Evolutionary conservation across 768 basidiomycete genomes (phyloP).

Genomic region (Gymnopilus junonius): DNA sequence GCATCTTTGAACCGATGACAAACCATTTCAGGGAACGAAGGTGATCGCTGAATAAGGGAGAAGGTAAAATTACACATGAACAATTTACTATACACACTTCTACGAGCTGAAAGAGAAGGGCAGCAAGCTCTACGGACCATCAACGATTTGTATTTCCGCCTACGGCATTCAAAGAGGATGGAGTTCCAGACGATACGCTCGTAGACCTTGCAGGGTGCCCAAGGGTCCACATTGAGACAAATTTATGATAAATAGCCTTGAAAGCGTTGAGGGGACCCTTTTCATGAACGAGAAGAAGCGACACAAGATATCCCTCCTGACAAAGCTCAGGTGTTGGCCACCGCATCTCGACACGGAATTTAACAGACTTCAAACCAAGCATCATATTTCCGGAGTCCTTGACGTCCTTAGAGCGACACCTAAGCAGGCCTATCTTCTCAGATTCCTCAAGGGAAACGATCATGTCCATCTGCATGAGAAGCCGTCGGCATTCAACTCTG

Average conservation of each 20-base stretch:
- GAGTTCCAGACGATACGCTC: constrained; percentile 7
- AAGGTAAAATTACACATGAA: background rate
- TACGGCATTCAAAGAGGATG: constrained; percentile 3
- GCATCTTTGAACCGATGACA: background rate
- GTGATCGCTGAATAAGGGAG: background rate
- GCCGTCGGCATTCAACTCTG: constrained; percentile 70
- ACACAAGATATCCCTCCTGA: constrained; percentile 48
- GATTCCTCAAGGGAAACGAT: constrained; percentile 66
- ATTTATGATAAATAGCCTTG: constrained; percentile 68
- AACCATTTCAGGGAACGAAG: no score
- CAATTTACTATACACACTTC: background rate
- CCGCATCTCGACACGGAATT: constrained; percentile 82
- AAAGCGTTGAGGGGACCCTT: constrained; percentile 87
- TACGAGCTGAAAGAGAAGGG: background rate
- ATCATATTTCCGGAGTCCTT: constrained; percentile 58
- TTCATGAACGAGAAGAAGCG: constrained; percentile 76
- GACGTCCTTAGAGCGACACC: constrained; percentile 76
- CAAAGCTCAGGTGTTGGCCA: constrained; percentile 49
- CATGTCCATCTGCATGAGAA: constrained; percentile 76
- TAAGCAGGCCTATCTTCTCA: constrained; percentile 69
- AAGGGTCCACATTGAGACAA: constrained; percentile 75
- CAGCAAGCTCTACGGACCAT: background rate
- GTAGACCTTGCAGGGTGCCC: constrained; percentile 32
- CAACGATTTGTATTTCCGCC: background rate
- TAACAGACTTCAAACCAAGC: constrained; percentile 66